A percentile compares a stretch with the other conserved stretches of the same genome.
Evolutionary conservation across 768 basidiomycete genomes (phyloP).

Genomic region (Antrodiella citrinella): DNA sequence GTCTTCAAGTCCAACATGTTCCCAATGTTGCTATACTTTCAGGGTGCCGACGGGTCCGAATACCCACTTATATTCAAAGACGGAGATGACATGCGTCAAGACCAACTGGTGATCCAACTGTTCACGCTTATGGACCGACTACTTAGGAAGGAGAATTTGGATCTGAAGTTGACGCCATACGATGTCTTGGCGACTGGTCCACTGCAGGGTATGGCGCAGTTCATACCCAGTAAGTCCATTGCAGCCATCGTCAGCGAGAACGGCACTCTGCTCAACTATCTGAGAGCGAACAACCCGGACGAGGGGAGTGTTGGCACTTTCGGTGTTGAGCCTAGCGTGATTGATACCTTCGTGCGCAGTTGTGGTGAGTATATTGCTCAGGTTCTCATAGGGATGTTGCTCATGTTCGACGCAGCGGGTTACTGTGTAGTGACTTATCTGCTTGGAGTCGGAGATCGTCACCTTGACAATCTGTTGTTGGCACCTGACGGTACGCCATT

Average conservation of each 20-base stretch:
- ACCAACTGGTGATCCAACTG: conserved; percentile 96
- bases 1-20: conserved; percentile 97
- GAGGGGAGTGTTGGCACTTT: conserved; percentile 92
- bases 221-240: conserved; percentile 92
- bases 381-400: neutral
- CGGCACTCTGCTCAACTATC: conserved; percentile 79
- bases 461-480: conserved; percentile 90
- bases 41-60: conserved; percentile 74
- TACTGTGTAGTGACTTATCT: conserved; percentile 97
- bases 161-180: conserved; percentile 86
- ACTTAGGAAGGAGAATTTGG: conserved; percentile 89
- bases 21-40: conserved; percentile 86
- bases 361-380: conserved; percentile 63
- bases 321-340: conserved; percentile 88
- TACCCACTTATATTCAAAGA: conserved; percentile 98
- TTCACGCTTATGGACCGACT: conserved; percentile 97
- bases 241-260: conserved; percentile 92
- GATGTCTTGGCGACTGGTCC: conserved; percentile 90
- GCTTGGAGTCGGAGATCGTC: conserved; percentile 93
- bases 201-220: conserved; percentile 92
- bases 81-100: conserved; percentile 97
- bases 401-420: conserved; percentile 56
- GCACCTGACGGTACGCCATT: conserved; percentile 70
- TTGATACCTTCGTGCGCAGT: conserved; percentile 94
- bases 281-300: conserved; percentile 82